Evolutionary conservation across 2,329 filamentous ascomycete species (phyloP).

Genomic region (Fusarium cyanostomum): DNA sequence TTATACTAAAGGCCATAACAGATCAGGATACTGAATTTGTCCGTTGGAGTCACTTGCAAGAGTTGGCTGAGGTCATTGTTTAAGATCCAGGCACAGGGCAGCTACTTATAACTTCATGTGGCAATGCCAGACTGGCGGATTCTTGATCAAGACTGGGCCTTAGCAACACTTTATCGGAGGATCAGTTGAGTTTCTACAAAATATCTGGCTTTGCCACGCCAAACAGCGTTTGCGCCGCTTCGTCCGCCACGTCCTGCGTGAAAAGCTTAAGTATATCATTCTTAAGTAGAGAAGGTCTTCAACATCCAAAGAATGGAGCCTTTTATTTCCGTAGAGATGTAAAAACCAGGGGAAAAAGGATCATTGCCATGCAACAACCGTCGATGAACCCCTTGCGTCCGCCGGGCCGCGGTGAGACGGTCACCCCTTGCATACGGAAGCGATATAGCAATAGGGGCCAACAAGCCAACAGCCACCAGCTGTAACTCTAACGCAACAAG

Average conservation of each 20-base stretch:
- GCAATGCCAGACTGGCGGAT: neutral
- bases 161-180: neutral
- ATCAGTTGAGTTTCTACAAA: neutral
- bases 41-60: neutral
- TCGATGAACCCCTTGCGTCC: neutral
- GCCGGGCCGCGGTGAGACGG: conserved; percentile 6
- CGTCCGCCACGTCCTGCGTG: neutral
- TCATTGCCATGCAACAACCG: neutral
- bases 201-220: neutral
- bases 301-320: neutral
- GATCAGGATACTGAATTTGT: neutral
- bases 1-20: neutral
- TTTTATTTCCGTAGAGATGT: too few species aligned
- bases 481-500: neutral
- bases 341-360: neutral
- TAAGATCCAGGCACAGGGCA: neutral
- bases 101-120: conserved; percentile 2
- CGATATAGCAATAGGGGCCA: neutral
- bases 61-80: neutral
- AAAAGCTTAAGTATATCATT: neutral
- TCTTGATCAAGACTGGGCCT: neutral
- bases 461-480: neutral
- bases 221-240: neutral
- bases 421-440: neutral
- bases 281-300: neutral